Percentiles rank a stretch among this genome's conserved stretches.
These are phyloP conservation scores for Podaxis carcinomalis DNA, from an alignment of 768 basidiomycete genomes.

Conservation along the genomic window DNA sequence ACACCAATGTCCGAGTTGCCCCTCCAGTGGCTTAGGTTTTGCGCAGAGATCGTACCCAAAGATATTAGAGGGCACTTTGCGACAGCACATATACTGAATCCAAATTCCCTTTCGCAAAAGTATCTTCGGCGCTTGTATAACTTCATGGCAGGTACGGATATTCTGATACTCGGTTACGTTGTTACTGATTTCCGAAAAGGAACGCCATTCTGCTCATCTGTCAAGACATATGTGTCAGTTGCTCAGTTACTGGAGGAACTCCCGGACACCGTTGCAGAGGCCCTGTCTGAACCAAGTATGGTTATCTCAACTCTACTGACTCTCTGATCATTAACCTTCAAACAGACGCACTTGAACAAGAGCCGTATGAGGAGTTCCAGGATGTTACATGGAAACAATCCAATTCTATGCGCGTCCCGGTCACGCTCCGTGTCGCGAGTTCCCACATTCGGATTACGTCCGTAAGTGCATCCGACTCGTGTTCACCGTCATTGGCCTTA, in stretches of 20 bases:
- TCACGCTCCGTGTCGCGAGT: slow-evolving; percentile 59
- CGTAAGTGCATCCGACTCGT: slow-evolving; percentile 35
- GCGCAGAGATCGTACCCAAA: slow-evolving; percentile 66
- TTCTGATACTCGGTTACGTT: background rate
- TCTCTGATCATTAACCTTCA: background rate
- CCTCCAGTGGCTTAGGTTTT: slow-evolving; percentile 75
- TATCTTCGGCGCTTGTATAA: slow-evolving; percentile 79
- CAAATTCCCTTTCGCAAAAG: slow-evolving; percentile 65
- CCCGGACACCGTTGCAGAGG: slow-evolving; percentile 40
- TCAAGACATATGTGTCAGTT: slow-evolving; percentile 62
- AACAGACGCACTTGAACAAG: slow-evolving; percentile 60
- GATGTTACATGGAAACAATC: slow-evolving; percentile 63
- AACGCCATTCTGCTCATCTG: slow-evolving; percentile 43
- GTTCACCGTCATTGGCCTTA: background rate
- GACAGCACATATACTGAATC: slow-evolving; percentile 65
- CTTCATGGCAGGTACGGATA: slow-evolving; percentile 44
- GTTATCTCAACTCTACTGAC: background rate
- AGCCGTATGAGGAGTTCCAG: slow-evolving; percentile 45
- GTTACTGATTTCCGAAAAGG: slow-evolving; percentile 29
- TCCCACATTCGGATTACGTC: slow-evolving; percentile 78
- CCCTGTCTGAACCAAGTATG: slow-evolving; percentile 55
- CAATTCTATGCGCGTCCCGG: slow-evolving; percentile 62
- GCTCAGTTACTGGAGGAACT: slow-evolving; percentile 55
- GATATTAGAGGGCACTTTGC: slow-evolving; percentile 64
- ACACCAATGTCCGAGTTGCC: slow-evolving; percentile 73